Conservation (phyloP, 78 protist genomes). For the Mastigamoeba balamuthi region DNA sequence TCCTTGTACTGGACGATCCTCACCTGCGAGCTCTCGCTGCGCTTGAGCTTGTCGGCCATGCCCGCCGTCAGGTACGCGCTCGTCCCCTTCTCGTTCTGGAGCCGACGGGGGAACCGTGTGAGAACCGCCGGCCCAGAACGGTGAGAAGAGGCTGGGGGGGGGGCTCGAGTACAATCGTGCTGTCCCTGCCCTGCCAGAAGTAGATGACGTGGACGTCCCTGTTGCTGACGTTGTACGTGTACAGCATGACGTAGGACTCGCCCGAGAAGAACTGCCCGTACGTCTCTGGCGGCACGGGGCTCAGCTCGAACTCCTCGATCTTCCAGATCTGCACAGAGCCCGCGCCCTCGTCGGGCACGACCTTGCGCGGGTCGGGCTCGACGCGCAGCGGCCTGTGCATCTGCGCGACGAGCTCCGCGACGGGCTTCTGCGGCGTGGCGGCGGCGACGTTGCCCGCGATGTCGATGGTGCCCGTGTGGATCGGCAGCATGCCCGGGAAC, state of each 20-base stretch:
- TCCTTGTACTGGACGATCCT: constrained; percentile 34
- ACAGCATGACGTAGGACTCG: constrained; percentile 37
- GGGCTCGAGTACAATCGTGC: too few relatives aligned
- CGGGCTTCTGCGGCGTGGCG: not conserved
- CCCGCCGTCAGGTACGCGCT: constrained; percentile 42
- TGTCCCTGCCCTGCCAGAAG: constrained; percentile 46
- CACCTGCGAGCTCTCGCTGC: constrained; percentile 6
- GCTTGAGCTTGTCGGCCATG: constrained; percentile 19
- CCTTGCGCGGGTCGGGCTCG: not conserved
- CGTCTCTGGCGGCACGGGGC: constrained; percentile 10
- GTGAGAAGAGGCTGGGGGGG: constrained; percentile 22
- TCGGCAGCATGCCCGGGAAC: constrained; percentile 53
- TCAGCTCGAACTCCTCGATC: constrained; percentile 43
- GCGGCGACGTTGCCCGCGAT: too few relatives aligned
- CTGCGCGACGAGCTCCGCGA: too few relatives aligned
- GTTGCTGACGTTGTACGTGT: constrained; percentile 35
- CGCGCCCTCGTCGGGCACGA: not conserved
- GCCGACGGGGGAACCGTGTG: too few relatives aligned
- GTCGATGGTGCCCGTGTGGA: too few relatives aligned
- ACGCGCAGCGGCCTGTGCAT: constrained; percentile 6
- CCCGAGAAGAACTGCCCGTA: constrained; percentile 26
- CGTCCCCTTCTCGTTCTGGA: constrained; percentile 46
- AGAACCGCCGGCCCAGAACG: not conserved
- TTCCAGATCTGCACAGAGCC: constrained; percentile 26
- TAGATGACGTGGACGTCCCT: constrained; percentile 43